Conservation (phyloP, 2,329 filamentous ascomycete species). For the Aspergillus fumigatus region DNA sequence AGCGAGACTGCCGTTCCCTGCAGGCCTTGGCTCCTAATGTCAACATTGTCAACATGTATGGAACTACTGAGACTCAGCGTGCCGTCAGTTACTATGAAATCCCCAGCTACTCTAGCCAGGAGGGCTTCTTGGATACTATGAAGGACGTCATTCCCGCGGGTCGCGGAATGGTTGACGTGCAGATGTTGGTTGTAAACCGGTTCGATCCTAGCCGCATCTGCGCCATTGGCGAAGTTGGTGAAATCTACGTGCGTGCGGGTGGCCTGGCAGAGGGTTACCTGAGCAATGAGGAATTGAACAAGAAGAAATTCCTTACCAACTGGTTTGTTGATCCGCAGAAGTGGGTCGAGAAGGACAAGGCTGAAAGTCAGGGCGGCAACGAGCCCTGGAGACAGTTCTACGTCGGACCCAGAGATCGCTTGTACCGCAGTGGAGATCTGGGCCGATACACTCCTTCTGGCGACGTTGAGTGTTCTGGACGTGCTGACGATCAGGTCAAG, state of each 20-base stretch:
- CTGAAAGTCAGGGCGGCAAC: conserved; percentile 44
- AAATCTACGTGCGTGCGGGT: conserved; percentile 76
- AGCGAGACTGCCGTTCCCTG: conserved; percentile 72
- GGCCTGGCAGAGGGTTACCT: conserved; percentile 81
- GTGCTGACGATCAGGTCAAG: conserved; percentile 88
- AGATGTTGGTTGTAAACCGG: conserved; percentile 77
- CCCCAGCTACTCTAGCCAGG: conserved; percentile 59
- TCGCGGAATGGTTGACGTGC: conserved; percentile 81
- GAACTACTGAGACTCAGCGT: conserved; percentile 79
- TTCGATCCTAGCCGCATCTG: conserved; percentile 65
- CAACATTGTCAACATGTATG: conserved; percentile 79
- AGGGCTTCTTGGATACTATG: conserved; percentile 59
- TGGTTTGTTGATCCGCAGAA: conserved; percentile 76
- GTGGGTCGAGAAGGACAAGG: conserved; percentile 63
- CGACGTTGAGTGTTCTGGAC: conserved; percentile 71
- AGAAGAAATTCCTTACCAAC: conserved; percentile 73
- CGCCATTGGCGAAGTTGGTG: conserved; percentile 74
- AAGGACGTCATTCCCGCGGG: conserved; percentile 78
- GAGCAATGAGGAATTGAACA: conserved; percentile 55
- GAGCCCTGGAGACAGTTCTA: conserved; percentile 77
- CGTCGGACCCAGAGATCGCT: conserved; percentile 74
- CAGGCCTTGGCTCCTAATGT: conserved; percentile 70
- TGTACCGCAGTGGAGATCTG: conserved; percentile 86
- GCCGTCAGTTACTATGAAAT: conserved; percentile 81
- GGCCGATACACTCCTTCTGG: conserved; percentile 68